Evolutionary conservation across 2,329 filamentous ascomycete genomes (phyloP).

Genomic region (Colletotrichum simmondsii): DNA sequence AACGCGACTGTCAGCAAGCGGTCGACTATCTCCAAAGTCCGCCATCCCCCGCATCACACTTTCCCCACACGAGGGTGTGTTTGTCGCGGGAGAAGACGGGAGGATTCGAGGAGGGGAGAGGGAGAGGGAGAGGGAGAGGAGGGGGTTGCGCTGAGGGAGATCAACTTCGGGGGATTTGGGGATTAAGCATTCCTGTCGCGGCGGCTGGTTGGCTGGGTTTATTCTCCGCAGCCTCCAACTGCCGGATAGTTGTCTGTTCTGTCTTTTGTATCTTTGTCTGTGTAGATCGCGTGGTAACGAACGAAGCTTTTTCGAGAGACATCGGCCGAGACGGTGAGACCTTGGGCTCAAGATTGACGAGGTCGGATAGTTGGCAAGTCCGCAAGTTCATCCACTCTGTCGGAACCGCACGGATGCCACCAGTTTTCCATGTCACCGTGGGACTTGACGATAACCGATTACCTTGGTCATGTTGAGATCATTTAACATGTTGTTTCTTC

Average conservation of each 20-base stretch:
- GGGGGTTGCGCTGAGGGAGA: neutral
- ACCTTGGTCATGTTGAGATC: neutral
- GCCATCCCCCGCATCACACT: constrained; percentile 7
- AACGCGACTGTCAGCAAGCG: neutral
- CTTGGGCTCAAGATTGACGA: too few relatives aligned
- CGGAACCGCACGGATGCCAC: neutral
- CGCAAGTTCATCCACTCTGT: neutral
- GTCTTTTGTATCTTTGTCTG: neutral
- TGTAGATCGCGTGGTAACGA: too few relatives aligned
- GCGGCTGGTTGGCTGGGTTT: constrained; percentile 4
- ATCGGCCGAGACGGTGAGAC: neutral
- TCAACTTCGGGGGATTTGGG: neutral
- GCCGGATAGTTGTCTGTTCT: neutral
- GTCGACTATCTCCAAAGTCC: constrained; percentile 2
- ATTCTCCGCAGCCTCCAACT: constrained; percentile 17
- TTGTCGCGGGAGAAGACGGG: constrained; percentile 2
- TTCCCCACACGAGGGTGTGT: neutral
- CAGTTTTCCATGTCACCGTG: neutral
- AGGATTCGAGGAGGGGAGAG: neutral
- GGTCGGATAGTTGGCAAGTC: neutral
- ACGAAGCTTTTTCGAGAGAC: neutral
- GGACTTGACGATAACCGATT: neutral
- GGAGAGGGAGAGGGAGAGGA: neutral
- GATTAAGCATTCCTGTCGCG: neutral
- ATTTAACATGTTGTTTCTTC: neutral